These are phyloP conservation scores for Phascolomyces articulosus DNA, from an alignment of 371 early-diverging fungal species.

Conservation along the genomic window DNA sequence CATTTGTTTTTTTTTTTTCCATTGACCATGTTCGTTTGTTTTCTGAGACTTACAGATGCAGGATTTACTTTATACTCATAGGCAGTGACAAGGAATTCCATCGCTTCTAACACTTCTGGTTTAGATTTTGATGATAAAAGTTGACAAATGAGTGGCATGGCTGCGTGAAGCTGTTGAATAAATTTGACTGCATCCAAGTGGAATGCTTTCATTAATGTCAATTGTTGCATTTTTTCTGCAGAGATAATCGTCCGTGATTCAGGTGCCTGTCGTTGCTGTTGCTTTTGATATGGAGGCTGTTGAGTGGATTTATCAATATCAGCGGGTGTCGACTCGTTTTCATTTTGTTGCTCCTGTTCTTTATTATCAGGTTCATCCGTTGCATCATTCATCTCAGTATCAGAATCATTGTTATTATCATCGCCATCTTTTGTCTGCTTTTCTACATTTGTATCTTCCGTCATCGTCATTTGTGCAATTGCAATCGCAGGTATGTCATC, in stretches of 20 bases:
- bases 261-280: neutral
- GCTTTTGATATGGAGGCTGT: neutral
- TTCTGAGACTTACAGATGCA: slow-evolving; percentile 76
- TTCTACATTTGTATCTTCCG: slow-evolving; percentile 6
- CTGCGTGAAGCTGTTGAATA: slow-evolving; percentile 73
- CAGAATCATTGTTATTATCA: slow-evolving; percentile 9
- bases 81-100: slow-evolving; percentile 91
- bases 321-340: no score
- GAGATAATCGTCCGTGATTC: slow-evolving; percentile 30
- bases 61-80: slow-evolving; percentile 82
- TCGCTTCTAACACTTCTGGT: slow-evolving; percentile 91
- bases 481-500: slow-evolving; percentile 5
- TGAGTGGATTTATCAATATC: neutral
- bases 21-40: no score
- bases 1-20: neutral
- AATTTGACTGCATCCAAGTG: slow-evolving; percentile 88
- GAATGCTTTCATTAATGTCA: slow-evolving; percentile 74
- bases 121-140: slow-evolving; percentile 88
- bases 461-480: neutral
- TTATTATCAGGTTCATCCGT: no score
- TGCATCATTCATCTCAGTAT: slow-evolving; percentile 14
- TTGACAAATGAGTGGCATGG: slow-evolving; percentile 77
- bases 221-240: slow-evolving; percentile 59
- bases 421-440: slow-evolving; percentile 17
- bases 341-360: slow-evolving; percentile 4